Conservation (phyloP, 2,329 filamentous ascomycete genomes). For the Hypoxylon sp. region DNA sequence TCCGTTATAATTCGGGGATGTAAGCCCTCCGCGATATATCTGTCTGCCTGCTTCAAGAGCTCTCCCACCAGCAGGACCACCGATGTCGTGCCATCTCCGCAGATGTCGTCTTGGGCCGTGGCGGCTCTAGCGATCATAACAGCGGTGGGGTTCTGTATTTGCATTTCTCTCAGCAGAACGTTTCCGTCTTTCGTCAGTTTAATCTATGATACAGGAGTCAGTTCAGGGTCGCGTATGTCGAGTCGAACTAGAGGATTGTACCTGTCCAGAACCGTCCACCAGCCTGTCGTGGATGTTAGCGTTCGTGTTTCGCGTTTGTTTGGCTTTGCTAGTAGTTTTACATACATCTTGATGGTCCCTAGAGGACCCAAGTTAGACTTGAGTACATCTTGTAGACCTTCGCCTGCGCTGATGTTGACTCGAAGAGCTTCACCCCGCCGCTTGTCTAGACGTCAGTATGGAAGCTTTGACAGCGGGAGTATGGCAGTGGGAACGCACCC, state of each 20-base stretch:
- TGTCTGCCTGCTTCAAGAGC: slow-evolving; percentile 95
- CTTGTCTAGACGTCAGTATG: slow-evolving; percentile 61
- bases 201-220: slow-evolving; percentile 66
- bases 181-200: slow-evolving; percentile 99
- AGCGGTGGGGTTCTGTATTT: slow-evolving; percentile 98
- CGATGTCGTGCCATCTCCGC: slow-evolving; percentile 95
- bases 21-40: slow-evolving; percentile 95
- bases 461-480: slow-evolving; percentile 30
- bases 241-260: slow-evolving; percentile 49
- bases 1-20: slow-evolving; percentile 97
- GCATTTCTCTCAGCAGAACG: slow-evolving; percentile 79
- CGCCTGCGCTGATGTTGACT: slow-evolving; percentile 96
- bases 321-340: slow-evolving; percentile 22
- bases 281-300: slow-evolving; percentile 57
- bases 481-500: slow-evolving; percentile 65
- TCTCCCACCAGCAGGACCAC: slow-evolving; percentile 96
- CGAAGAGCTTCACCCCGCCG: slow-evolving; percentile 94
- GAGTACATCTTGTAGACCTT: slow-evolving; percentile 91
- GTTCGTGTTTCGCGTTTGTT: not conserved
- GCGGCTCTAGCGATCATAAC: slow-evolving; percentile 85
- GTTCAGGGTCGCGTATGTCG: slow-evolving; percentile 18
- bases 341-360: slow-evolving; percentile 94
- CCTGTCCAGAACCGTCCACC: slow-evolving; percentile 74
- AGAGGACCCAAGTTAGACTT: slow-evolving; percentile 94
- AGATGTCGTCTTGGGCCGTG: slow-evolving; percentile 98